Conservation (phyloP, 1,284 basidiomycete species). For the Kwoniella shivajii region DNA sequence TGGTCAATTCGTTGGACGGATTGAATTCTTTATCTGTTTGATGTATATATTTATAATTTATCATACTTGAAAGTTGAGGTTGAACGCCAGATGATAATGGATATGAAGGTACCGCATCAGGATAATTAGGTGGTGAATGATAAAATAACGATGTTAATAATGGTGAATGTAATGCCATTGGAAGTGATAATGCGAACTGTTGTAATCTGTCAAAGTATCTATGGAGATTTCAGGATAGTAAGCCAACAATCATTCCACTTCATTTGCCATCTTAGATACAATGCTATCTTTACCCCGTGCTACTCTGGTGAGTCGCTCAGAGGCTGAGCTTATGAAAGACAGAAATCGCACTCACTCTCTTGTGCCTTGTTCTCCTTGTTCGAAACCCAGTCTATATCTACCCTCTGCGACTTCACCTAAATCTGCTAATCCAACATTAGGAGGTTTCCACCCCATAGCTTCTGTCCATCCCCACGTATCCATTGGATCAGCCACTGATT, state of each 20-base stretch:
- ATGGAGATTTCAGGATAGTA: background rate
- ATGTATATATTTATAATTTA: conserved; percentile 40
- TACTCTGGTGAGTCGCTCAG: no score
- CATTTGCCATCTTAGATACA: no score
- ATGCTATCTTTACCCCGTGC: no score
- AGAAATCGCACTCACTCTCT: conserved; percentile 22
- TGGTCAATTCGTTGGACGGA: conserved; percentile 12
- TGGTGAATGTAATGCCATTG: conserved; percentile 13
- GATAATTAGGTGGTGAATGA: conserved; percentile 23
- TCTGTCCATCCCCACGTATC: conserved; percentile 29
- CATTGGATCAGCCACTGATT: background rate
- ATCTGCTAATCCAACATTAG: conserved; percentile 19
- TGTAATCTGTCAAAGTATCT: conserved; percentile 31
- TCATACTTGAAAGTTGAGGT: conserved; percentile 23
- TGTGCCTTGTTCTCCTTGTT: conserved; percentile 16
- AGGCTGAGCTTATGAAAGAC: no score
- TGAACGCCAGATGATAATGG: conserved; percentile 2
- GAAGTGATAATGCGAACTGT: conserved; percentile 24
- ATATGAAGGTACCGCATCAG: conserved; percentile 5
- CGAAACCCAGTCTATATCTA: conserved; percentile 25
- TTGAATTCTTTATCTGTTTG: conserved; percentile 42
- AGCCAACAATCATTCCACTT: no score
- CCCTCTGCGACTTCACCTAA: conserved; percentile 31
- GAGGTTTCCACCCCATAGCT: conserved; percentile 25
- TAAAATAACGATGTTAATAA: conserved; percentile 19